Evolutionary conservation across 2,329 filamentous ascomycete genomes (phyloP).

Genomic region (Stenocarpella maydis): DNA sequence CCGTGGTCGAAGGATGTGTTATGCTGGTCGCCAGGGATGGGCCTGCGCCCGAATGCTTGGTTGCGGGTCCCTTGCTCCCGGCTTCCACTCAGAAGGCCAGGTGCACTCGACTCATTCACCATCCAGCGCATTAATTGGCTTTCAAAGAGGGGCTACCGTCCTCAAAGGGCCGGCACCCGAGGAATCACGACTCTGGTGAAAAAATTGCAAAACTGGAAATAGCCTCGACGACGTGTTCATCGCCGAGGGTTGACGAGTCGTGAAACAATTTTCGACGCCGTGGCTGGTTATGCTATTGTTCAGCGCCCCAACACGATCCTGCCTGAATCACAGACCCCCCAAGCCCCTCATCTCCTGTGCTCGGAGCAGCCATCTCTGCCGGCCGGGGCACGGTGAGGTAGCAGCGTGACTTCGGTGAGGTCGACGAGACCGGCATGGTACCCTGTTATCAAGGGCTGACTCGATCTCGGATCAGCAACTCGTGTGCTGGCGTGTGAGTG

Average conservation of each 20-base stretch:
- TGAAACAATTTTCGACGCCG: not conserved
- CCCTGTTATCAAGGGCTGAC: conserved; percentile 6
- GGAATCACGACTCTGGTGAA: not conserved
- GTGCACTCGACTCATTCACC: not conserved
- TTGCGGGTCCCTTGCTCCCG: not conserved
- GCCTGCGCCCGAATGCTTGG: too few species aligned
- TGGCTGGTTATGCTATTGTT: conserved; percentile 14
- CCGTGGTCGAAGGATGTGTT: not conserved
- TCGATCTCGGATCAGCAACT: not conserved
- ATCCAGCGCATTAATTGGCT: conserved; percentile 4
- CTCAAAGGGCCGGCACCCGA: not conserved
- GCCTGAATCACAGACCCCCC: not conserved
- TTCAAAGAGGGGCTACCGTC: conserved; percentile 2
- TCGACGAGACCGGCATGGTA: conserved; percentile 22
- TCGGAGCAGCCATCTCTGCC: not conserved
- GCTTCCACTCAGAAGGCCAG: conserved; percentile 20
- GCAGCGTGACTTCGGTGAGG: conserved; percentile 18
- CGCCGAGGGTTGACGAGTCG: conserved; percentile 1
- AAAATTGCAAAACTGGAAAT: conserved; percentile 1
- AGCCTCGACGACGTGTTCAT: conserved; percentile 20
- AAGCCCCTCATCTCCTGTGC: conserved; percentile 8
- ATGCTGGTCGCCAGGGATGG: not conserved
- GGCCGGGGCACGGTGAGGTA: conserved; percentile 11
- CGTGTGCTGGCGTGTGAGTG: not conserved
- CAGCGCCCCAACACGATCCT: conserved; percentile 3